Conservation (phyloP, 2,329 filamentous ascomycete species). For the Diatrype stigma region DNA sequence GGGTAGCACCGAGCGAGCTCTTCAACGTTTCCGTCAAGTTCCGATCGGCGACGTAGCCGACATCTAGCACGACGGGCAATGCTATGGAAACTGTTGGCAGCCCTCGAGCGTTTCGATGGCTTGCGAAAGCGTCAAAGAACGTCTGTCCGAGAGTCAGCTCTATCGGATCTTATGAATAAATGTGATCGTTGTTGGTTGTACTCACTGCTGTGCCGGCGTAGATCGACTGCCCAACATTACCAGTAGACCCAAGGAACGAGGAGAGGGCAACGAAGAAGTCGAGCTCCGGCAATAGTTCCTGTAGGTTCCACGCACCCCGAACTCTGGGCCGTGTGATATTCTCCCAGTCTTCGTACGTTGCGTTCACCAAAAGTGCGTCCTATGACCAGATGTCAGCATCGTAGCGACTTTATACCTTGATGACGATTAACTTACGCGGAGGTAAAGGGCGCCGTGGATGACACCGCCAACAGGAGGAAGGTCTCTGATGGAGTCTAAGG, state of each 20-base stretch:
- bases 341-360: slow-evolving; percentile 4
- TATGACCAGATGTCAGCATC: background rate
- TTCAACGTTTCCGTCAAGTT: slow-evolving; percentile 5
- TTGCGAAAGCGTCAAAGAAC: slow-evolving; percentile 24
- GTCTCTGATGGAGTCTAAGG: no score
- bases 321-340: background rate
- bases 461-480: no score
- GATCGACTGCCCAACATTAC: slow-evolving; percentile 20
- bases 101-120: slow-evolving; percentile 10
- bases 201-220: slow-evolving; percentile 21
- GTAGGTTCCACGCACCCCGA: slow-evolving; percentile 8
- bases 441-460: no score
- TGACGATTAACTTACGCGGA: no score
- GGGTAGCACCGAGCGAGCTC: slow-evolving; percentile 9
- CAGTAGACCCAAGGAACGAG: slow-evolving; percentile 17
- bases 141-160: slow-evolving; percentile 11
- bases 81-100: slow-evolving; percentile 8
- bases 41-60: slow-evolving; percentile 13
- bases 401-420: no score
- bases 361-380: slow-evolving; percentile 19
- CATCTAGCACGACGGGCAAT: slow-evolving; percentile 15
- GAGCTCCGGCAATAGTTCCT: slow-evolving; percentile 10
- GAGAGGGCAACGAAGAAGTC: slow-evolving; percentile 26
- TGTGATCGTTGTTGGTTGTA: background rate
- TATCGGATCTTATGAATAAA: background rate